These are phyloP conservation scores for Auriscalpium vulgare DNA, from an alignment of 768 basidiomycete genomes.

Conservation along the genomic window DNA sequence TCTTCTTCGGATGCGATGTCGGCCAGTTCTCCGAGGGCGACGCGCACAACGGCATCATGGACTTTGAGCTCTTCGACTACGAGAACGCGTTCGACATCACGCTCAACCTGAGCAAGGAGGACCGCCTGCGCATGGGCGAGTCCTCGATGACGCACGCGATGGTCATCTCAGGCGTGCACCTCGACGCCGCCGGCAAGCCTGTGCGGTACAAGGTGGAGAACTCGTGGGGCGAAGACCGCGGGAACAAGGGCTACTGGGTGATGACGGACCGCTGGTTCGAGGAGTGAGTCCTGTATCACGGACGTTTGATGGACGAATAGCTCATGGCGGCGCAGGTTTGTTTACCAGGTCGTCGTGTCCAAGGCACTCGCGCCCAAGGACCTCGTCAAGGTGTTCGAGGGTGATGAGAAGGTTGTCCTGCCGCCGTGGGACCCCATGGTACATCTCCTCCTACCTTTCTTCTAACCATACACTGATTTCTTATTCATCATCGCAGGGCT, in stretches of 20 bases:
- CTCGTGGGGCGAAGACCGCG: constrained; percentile 75
- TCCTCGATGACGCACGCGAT: constrained; percentile 93
- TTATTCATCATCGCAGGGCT: too few relatives aligned
- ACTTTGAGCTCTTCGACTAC: constrained; percentile 73
- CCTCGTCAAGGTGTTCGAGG: constrained; percentile 73
- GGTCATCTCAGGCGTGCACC: constrained; percentile 90
- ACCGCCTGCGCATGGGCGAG: constrained; percentile 76
- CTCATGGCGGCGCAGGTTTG: constrained; percentile 41
- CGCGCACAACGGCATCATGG: constrained; percentile 72
- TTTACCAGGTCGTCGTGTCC: constrained; percentile 90
- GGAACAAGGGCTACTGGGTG: constrained; percentile 84
- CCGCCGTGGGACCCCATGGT: constrained; percentile 93
- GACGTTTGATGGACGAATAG: not conserved
- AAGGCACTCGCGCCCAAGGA: constrained; percentile 72
- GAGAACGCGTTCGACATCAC: constrained; percentile 82
- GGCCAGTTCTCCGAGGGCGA: constrained; percentile 66
- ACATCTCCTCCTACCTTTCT: not conserved
- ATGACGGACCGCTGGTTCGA: constrained; percentile 94
- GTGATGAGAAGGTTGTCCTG: constrained; percentile 55
- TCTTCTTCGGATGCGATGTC: constrained; percentile 97
- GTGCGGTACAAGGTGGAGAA: constrained; percentile 97
- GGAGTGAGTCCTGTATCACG: constrained; percentile 43
- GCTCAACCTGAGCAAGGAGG: constrained; percentile 75
- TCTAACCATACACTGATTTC: too few relatives aligned
- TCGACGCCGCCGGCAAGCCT: constrained; percentile 67